These are phyloP conservation scores for Russula dissimulans DNA, from an alignment of 768 basidiomycete species.

Conservation along the genomic window DNA sequence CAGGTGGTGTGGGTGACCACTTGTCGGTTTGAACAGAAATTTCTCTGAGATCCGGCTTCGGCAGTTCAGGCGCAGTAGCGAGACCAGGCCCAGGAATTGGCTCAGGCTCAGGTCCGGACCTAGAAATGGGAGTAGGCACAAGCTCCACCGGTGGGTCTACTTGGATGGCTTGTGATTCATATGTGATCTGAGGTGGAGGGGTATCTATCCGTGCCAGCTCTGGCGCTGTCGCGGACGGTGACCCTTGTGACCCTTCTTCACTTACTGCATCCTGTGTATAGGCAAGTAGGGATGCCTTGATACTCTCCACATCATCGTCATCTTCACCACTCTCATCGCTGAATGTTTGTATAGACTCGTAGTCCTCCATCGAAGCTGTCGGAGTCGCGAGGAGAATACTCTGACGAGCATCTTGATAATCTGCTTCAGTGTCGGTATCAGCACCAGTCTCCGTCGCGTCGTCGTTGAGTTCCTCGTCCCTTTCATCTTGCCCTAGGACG, in stretches of 20 bases:
- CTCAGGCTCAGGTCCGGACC: background rate
- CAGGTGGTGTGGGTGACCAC: conserved; percentile 40
- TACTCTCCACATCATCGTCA: conserved; percentile 56
- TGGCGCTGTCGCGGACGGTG: conserved; percentile 7
- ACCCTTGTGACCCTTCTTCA: background rate
- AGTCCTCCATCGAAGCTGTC: conserved; percentile 39
- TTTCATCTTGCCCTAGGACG: conserved; percentile 26
- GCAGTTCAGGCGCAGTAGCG: conserved; percentile 25
- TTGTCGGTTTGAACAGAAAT: conserved; percentile 76
- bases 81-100: conserved; percentile 21
- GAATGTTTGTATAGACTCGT: conserved; percentile 13
- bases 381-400: conserved; percentile 55
- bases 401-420: conserved; percentile 71
- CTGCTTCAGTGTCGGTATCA: conserved; percentile 58
- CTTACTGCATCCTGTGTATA: conserved; percentile 19
- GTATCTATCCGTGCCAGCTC: conserved; percentile 16
- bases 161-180: conserved; percentile 41
- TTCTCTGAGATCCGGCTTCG: conserved; percentile 61
- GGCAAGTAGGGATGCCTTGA: conserved; percentile 51
- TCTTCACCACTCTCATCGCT: conserved; percentile 57
- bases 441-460: conserved; percentile 51
- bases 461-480: conserved; percentile 34
- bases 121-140: background rate
- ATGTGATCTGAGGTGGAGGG: conserved; percentile 31
- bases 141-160: conserved; percentile 25